Evolutionary conservation across 768 basidiomycete genomes (phyloP).

Genomic region (Zangia roseola): DNA sequence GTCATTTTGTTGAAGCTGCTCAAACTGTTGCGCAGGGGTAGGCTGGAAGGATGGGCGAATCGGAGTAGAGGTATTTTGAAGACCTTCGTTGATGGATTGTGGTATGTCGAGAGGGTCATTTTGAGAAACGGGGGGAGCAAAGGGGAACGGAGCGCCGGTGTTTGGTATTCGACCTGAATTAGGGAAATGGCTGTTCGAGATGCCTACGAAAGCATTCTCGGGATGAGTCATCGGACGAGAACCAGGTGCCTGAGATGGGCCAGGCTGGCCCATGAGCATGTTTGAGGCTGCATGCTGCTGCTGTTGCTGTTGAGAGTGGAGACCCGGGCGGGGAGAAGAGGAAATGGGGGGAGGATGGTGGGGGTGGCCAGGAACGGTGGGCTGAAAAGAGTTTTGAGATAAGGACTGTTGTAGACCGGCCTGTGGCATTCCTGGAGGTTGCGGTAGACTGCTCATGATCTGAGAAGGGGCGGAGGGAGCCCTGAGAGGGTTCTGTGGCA

Average conservation of each 20-base stretch:
- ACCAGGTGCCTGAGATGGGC: slow-evolving; percentile 30
- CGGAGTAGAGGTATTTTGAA: slow-evolving; percentile 36
- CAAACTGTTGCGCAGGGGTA: slow-evolving; percentile 65
- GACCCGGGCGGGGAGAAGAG: slow-evolving; percentile 31
- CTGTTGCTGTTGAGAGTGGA: slow-evolving; percentile 31
- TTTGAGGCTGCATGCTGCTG: slow-evolving; percentile 26
- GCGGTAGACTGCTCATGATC: slow-evolving; percentile 46
- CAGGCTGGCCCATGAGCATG: slow-evolving; percentile 32
- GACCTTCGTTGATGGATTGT: slow-evolving; percentile 41
- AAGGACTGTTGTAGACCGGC: slow-evolving; percentile 28
- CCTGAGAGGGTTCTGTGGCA: slow-evolving; percentile 44
- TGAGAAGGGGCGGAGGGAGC: slow-evolving; percentile 43
- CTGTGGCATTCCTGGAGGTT: slow-evolving; percentile 35
- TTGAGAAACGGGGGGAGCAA: slow-evolving; percentile 50
- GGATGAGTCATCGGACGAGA: slow-evolving; percentile 45
- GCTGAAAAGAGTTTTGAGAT: slow-evolving; percentile 32
- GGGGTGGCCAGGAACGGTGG: slow-evolving; percentile 23
- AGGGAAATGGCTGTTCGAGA: slow-evolving; percentile 36
- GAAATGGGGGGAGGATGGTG: slow-evolving; percentile 31
- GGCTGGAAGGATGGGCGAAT: slow-evolving; percentile 44
- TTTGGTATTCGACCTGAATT: slow-evolving; percentile 36
- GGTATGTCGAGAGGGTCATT: slow-evolving; percentile 45
- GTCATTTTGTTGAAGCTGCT: slow-evolving; percentile 49
- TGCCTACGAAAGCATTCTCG: slow-evolving; percentile 45
- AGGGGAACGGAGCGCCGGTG: slow-evolving; percentile 38